Evolutionary conservation across 495 filamentous ascomycete species (phyloP), one percentile per base, ranked within the genome.

Genomic region (Neurospora sp.): DNA sequence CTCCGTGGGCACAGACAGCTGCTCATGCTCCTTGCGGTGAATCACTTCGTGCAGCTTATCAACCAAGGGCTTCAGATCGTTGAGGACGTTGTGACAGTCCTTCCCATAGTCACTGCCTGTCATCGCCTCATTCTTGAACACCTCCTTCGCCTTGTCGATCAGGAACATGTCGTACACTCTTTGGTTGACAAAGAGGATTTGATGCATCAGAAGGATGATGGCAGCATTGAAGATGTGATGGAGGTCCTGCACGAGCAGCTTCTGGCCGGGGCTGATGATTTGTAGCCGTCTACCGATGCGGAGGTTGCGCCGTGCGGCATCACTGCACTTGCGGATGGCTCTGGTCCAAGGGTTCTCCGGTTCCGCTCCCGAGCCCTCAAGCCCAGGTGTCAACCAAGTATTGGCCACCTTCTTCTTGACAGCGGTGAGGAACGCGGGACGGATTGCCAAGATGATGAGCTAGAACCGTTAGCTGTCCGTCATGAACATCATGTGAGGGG

Each of bases 181-280:
- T 45, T 78, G 68, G 53, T 79, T 79, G 20, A 76, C 69, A 59
- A 76, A 79, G 10, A 79, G 59, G 37, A 83, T 78, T 65, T 80
- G 78, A 44, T 81, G 75, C 74, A 85, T 78, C 42, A 79, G 73
- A 17, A 85, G 78, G 45, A 83, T 76, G 59, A 83, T 74, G 69
- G 81, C 82, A 8, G 83, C 83, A 75, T 82, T 84, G 79, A 84
- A 85, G 42, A 83, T 73, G 70, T 81, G 77, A 75, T 85, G 83
- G 69, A 83, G 77, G 17, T 82, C 82, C 10, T 79, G 74, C 59
- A 81, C 70, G 17, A 82, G 75, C 10, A 82, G 76, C 68, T 76
- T 78, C 38, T 71, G 69, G 17, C 70, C 69, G 12, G 75, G 75
- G 70, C 73, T 77, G 22, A 76, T 72, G 38, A 70, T 74, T 6